phyloP scores from a whole-genome alignment of 768 basidiomycete genomes.

The Amanita rubescens region DNA sequence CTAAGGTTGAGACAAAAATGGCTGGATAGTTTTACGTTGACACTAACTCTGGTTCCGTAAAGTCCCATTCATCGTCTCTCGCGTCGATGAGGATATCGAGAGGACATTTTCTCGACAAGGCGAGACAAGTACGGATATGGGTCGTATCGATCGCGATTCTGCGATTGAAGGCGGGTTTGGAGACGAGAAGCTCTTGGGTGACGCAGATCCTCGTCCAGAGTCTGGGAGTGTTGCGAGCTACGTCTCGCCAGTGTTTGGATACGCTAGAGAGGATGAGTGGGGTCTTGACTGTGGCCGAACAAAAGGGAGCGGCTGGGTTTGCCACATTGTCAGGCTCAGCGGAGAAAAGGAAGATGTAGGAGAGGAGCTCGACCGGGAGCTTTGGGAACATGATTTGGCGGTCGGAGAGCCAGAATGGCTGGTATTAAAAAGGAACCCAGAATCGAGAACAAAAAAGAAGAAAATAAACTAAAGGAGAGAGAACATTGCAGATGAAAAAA shows the following conservation, averaged over 20 bases:
- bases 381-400: too few species aligned
- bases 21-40: constrained; percentile 11
- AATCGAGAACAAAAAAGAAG: too few species aligned
- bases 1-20: constrained; percentile 4
- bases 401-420: too few species aligned
- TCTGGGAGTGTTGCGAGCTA: constrained; percentile 40
- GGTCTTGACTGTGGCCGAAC: constrained; percentile 32
- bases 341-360: constrained; percentile 47
- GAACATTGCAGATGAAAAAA: too few species aligned
- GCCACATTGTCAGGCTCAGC: constrained; percentile 24
- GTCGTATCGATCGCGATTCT: constrained; percentile 23
- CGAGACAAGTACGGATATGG: constrained; percentile 34
- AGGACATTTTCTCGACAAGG: constrained; percentile 39
- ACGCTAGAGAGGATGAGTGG: constrained; percentile 45
- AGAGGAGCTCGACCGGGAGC: constrained; percentile 51
- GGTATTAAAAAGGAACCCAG: too few species aligned
- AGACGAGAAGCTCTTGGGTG: constrained; percentile 30
- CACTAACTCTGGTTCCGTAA: constrained; percentile 43
- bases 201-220: constrained; percentile 53
- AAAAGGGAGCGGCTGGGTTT: too few species aligned
- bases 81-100: constrained; percentile 53
- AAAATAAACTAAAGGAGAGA: too few species aligned
- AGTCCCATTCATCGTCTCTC: constrained; percentile 53
- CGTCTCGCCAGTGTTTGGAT: constrained; percentile 42
- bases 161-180: constrained; percentile 2